Evolutionary conservation across 2,329 filamentous ascomycete species (phyloP).

Genomic region (Chaetomiaceae sp.): DNA sequence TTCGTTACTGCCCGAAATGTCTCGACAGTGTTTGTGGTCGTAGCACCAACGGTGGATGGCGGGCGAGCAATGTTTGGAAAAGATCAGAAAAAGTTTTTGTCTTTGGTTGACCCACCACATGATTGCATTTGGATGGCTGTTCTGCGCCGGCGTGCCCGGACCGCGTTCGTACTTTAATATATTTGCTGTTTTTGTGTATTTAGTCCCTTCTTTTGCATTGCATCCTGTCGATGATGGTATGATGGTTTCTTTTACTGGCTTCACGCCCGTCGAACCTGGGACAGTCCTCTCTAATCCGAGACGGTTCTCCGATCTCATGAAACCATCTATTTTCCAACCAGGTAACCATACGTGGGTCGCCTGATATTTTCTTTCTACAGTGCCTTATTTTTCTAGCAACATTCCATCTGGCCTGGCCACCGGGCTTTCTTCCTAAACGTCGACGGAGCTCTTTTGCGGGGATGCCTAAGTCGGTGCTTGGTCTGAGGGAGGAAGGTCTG

Average conservation of each 20-base stretch:
- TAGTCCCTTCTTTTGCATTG: background rate
- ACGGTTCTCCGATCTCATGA: too few relatives aligned
- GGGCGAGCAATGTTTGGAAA: background rate
- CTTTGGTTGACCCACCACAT: slow-evolving; percentile 6
- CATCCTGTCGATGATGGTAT: background rate
- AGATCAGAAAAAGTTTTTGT: slow-evolving; percentile 13
- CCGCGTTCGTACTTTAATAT: slow-evolving; percentile 12
- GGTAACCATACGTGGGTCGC: too few relatives aligned
- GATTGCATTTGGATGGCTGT: slow-evolving; percentile 10
- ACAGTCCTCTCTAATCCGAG: too few relatives aligned
- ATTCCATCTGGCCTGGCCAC: too few relatives aligned
- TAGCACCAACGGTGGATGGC: background rate
- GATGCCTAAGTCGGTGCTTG: too few relatives aligned
- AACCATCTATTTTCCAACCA: too few relatives aligned
- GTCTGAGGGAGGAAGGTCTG: too few relatives aligned
- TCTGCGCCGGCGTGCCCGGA: background rate
- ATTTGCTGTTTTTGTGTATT: slow-evolving; percentile 7
- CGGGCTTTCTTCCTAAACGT: too few relatives aligned
- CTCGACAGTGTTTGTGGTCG: background rate
- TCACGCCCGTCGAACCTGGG: too few relatives aligned
- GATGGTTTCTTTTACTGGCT: background rate
- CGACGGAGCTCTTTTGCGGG: too few relatives aligned
- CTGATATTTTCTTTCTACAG: too few relatives aligned
- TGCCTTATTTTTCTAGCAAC: too few relatives aligned
- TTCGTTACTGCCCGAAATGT: background rate